These are phyloP conservation scores for Lycium barbarum DNA, from an alignment of 257 asterid genomes.

Conservation along the genomic window DNA sequence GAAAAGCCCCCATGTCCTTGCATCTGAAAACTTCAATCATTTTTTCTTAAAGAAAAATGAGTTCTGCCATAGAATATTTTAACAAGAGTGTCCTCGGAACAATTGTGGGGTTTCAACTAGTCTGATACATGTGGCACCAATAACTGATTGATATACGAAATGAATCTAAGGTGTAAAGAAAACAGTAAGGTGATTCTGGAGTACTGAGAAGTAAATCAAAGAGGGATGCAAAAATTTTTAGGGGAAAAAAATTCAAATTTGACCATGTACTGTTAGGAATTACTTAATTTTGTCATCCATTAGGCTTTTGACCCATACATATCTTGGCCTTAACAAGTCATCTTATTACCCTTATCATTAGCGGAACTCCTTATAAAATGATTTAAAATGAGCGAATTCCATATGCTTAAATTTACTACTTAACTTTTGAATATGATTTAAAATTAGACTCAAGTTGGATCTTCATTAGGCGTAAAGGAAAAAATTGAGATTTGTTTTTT, in stretches of 20 bases:
- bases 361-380: no score
- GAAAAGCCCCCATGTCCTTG: not conserved
- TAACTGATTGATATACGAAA: not conserved
- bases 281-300: not conserved
- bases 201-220: not conserved
- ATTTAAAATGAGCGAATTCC: not conserved
- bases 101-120: not conserved
- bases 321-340: not conserved
- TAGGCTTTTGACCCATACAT: not conserved
- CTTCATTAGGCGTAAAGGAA: no score
- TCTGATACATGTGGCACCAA: no score
- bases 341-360: not conserved
- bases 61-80: not conserved
- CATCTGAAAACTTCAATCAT: not conserved
- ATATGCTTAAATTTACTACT: no score
- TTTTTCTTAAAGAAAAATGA: no score
- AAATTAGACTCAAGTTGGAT: no score
- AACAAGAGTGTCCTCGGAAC: slow-evolving; percentile 12
- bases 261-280: not conserved
- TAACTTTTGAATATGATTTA: no score
- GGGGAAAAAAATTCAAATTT: not conserved
- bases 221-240: not conserved
- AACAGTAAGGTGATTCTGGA: not conserved
- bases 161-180: not conserved
- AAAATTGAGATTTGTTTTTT: no score